Evolutionary conservation across 148 eudicot genomes (phyloP), one percentile per base, ranked within the genome.

Genomic region (Persicaria tinctoria): DNA sequence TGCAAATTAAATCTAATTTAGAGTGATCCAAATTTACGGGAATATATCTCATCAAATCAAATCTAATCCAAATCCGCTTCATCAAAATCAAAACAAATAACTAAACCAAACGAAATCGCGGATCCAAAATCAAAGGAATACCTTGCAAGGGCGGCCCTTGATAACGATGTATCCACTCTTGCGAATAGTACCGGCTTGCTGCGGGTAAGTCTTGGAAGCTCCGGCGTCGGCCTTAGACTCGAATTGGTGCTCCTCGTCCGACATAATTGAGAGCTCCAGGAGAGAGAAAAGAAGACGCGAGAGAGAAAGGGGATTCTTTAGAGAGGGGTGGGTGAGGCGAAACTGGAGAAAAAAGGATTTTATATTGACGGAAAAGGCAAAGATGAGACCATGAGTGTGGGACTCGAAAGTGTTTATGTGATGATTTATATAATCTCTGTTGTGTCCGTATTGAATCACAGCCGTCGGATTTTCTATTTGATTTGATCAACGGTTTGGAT

Each of bases 171-270:
- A 75, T 46, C 85, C 87, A 46, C 73, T 74, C 78, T 84, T 86
- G 38, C 86, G 85, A 51, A 84, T 82, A 44, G 86, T 78, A 4
- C 86, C 89, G n/a, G 89, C 89, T 63, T 86, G 89, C 79, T 86
- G 89, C 0, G 89, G 89, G 46, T 18, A 86, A 27, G 86, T 86
- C 79, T 86, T 86, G n/a, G 89, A 86, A 3, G 89, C 86, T 53
- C 86, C 86, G 48, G 88, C 88, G 53, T 86, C 88, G 55, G 86
- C 88, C 83, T 81, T 81, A 4, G 85, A 81, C 75, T 86, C 89
- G 76, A 86, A 86, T 11, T 86, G 86, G 59, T 86, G 86, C 80
- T 86, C 89, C 73, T 86, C 87, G 89, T 82, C 89, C 77, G 89
- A 86, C 89, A 86, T 86, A 16, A 11, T 76, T 20, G 2, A 47